These are phyloP conservation scores for Fraxinus cuspidata DNA, from an alignment of 257 asterid genomes.

Conservation along the genomic window DNA sequence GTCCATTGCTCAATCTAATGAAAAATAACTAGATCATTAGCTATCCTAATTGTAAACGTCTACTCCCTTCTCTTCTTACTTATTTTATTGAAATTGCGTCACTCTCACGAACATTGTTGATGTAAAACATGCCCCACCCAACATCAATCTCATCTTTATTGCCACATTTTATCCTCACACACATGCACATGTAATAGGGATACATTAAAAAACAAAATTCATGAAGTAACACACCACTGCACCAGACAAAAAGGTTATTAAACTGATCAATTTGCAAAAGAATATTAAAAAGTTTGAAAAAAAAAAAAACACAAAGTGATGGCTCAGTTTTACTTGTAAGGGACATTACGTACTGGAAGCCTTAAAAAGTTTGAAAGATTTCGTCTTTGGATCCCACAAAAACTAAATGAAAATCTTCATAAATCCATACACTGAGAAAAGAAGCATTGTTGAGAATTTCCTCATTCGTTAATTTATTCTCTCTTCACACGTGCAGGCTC, in stretches of 20 bases:
- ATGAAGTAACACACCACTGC: neutral
- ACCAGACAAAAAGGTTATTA: neutral
- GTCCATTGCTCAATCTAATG: too few species aligned
- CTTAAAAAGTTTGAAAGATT: slow-evolving; percentile 47
- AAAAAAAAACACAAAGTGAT: neutral
- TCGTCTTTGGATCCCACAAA: slow-evolving; percentile 35
- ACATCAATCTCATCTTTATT: neutral
- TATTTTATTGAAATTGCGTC: too few species aligned
- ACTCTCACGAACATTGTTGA: neutral
- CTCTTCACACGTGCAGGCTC: neutral
- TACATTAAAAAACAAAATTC: neutral
- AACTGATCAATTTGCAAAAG: neutral
- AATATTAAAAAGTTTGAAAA: neutral
- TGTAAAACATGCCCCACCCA: neutral
- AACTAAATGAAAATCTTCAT: slow-evolving; percentile 32
- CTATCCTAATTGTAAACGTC: neutral
- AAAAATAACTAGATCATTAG: too few species aligned
- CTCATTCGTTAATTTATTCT: slow-evolving; percentile 23
- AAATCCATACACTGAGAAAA: slow-evolving; percentile 29
- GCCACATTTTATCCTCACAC: neutral
- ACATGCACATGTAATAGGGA: neutral
- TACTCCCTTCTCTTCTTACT: neutral
- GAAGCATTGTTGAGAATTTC: slow-evolving; percentile 35
- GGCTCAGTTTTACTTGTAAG: slow-evolving; percentile 46
- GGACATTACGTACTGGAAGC: slow-evolving; percentile 52